Percentiles rank a stretch among this genome's conserved stretches.
Conservation (phyloP, 2,329 filamentous ascomycete genomes). For the Colletotrichum echinochloae region DNA sequence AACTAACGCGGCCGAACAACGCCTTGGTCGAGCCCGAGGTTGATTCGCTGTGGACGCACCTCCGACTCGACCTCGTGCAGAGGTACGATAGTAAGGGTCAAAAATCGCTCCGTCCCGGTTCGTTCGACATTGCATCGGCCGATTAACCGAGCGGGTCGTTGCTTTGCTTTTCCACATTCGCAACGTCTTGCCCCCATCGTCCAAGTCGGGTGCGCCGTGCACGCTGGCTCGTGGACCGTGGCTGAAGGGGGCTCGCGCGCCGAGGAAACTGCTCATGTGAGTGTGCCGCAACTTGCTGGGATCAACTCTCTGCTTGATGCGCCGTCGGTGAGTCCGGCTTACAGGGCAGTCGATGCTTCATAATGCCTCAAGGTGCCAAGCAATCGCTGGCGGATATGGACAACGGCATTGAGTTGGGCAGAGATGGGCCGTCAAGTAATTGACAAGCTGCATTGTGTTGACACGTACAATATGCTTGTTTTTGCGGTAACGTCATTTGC, state of each 20-base stretch:
- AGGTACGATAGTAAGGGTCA: not conserved
- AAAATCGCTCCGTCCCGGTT: slow-evolving; percentile 20
- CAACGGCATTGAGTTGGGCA: slow-evolving; percentile 29
- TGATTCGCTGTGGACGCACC: not conserved
- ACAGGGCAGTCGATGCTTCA: slow-evolving; percentile 29
- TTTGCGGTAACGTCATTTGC: slow-evolving; percentile 15
- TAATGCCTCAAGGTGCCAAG: not conserved
- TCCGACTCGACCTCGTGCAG: not conserved
- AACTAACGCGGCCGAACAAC: not conserved
- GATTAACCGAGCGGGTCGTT: slow-evolving; percentile 21
- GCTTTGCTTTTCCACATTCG: slow-evolving; percentile 3
- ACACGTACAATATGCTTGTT: slow-evolving; percentile 16
- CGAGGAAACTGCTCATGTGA: slow-evolving; percentile 19
- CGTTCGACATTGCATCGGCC: slow-evolving; percentile 30
- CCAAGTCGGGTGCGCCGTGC: slow-evolving; percentile 6
- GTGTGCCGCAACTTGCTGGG: slow-evolving; percentile 9
- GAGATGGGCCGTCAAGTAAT: slow-evolving; percentile 4
- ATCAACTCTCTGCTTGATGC: slow-evolving; percentile 26
- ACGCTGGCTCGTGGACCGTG: not conserved
- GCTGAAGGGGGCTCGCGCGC: slow-evolving; percentile 19
- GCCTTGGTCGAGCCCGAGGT: not conserved
- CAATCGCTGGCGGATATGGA: not conserved
- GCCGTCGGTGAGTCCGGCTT: slow-evolving; percentile 26
- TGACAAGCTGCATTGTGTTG: not conserved
- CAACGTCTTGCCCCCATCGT: slow-evolving; percentile 10